Percentiles rank a stretch among this genome's conserved stretches.
These are phyloP conservation scores for Conringia planisiliqua DNA, from an alignment of 345 rosid genomes.

Conservation along the genomic window DNA sequence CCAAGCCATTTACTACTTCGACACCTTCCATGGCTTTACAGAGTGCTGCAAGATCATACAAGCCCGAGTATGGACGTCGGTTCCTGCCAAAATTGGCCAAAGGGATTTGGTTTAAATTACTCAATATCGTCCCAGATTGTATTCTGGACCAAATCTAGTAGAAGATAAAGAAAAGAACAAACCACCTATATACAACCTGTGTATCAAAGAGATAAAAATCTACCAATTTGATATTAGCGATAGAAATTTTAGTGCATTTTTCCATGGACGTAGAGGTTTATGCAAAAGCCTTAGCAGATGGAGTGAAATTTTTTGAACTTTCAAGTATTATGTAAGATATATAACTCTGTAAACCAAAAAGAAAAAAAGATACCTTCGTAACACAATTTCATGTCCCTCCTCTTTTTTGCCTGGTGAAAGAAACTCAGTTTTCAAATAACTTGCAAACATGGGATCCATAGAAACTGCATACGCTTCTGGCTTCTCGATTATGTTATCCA, in stretches of 20 bases:
- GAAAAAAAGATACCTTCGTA: constrained; percentile 6
- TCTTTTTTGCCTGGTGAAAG: constrained; percentile 19
- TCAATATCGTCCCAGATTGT: background rate
- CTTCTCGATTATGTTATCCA: constrained; percentile 76
- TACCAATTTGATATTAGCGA: background rate
- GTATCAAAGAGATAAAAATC: background rate
- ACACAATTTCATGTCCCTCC: constrained; percentile 1
- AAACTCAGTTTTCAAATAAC: constrained; percentile 56
- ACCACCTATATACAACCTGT: background rate
- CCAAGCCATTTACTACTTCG: constrained; percentile 72
- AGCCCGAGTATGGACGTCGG: constrained; percentile 44
- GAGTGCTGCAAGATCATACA: constrained; percentile 57
- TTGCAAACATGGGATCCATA: constrained; percentile 79
- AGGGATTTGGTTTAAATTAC: background rate
- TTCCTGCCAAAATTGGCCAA: constrained; percentile 53
- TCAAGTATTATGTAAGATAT: background rate
- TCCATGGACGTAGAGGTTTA: background rate
- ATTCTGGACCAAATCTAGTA: background rate
- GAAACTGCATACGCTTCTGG: constrained; percentile 83
- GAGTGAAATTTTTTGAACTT: background rate
- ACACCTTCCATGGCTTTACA: constrained; percentile 73
- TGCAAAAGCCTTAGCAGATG: background rate
- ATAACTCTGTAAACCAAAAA: background rate
- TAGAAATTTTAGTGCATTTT: background rate
- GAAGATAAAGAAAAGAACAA: background rate